phyloP scores from a whole-genome alignment of 2,329 filamentous ascomycete genomes.

The Fonsecaea multimorphosa region DNA sequence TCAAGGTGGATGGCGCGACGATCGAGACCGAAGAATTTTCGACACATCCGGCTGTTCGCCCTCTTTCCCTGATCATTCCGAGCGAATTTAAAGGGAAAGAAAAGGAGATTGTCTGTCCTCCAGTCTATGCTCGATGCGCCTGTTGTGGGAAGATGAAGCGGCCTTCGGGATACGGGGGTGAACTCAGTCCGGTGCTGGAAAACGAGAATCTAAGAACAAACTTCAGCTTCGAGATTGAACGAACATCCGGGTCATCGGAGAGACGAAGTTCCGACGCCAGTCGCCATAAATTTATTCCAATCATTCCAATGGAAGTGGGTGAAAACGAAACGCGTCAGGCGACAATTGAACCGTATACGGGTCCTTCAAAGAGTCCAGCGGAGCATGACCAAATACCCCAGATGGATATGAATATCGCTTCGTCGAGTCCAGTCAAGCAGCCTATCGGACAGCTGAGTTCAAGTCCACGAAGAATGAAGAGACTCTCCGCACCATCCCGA shows the following conservation, averaged over 20 bases:
- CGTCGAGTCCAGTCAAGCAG: conserved; percentile 12
- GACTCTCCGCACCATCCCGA: conserved; percentile 27
- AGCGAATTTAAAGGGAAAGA: conserved; percentile 36
- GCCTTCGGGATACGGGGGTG: conserved; percentile 31
- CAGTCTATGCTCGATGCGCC: conserved; percentile 36
- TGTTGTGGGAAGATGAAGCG: conserved; percentile 39
- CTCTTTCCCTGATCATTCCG: conserved; percentile 32
- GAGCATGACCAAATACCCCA: conserved; percentile 16
- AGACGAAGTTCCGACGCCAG: conserved; percentile 33
- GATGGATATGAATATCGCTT: conserved; percentile 9
- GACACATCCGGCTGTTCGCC: conserved; percentile 34
- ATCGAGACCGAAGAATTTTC: conserved; percentile 22
- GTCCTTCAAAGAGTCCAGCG: conserved; percentile 8
- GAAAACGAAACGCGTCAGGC: conserved; percentile 37
- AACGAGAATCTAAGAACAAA: conserved; percentile 39
- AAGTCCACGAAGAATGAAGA: conserved; percentile 29
- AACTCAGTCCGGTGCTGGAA: conserved; percentile 38
- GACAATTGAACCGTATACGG: conserved; percentile 29
- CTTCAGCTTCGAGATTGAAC: conserved; percentile 38
- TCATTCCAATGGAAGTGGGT: conserved; percentile 35
- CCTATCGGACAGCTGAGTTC: conserved; percentile 6
- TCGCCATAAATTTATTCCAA: conserved; percentile 34
- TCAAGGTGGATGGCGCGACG: conserved; percentile 20
- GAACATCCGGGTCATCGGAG: conserved; percentile 20
- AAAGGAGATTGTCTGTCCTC: conserved; percentile 30